Evolutionary conservation across 352 stramenopile genomes (phyloP), one percentile per base, ranked within the genome.

Genomic region (Globisporangium echinulatum): DNA sequence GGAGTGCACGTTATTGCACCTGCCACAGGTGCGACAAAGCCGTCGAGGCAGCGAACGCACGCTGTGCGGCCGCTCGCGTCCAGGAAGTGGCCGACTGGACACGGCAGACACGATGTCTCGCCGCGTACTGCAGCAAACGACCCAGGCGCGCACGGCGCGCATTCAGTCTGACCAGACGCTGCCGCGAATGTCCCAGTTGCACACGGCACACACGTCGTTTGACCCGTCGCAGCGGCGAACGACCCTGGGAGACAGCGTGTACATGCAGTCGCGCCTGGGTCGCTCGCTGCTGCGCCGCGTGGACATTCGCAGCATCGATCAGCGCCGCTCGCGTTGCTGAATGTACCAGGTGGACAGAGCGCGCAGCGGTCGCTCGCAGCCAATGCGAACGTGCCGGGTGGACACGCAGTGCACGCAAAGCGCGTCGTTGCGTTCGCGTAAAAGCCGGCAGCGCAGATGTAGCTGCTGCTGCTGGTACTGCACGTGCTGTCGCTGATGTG

Each of bases 351-450:
- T 7, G 48, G 33, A 25, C 82, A 92, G 5, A 66, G 50, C 14
- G 49, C 48, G 46, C 82, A 83, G 5, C 33, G 38, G 11, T 70
- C 48, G 7, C 58, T 66, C 19, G 48, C 8, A 51, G 15, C 6
- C 42, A 46, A 4, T 0, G 61, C 42, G 48, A 69, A 69, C 33
- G 68, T 62, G 17, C 73, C 69, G 14, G 60, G 5, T 33, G 79
- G 69, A 62, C 78, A 88, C 0, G 50, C n/a, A 5, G 8, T 19
- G 48, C 82, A 92, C 39, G 70, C 64, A 15, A 77, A 61, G 2
- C 67, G 48, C 5, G 79, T 83, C 5, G 70, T 76, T 6, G 67
- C 52, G 36, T 87, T 87, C 0, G 77, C 79, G 59, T 75, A 83
- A 15, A 54, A 72, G 9, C 72, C 76, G 19, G 59, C 50, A 0